Percentiles rank a stretch among this genome's conserved stretches.
Conservation (phyloP, 2,329 filamentous ascomycete genomes). For the Colletotrichum viniferum region DNA sequence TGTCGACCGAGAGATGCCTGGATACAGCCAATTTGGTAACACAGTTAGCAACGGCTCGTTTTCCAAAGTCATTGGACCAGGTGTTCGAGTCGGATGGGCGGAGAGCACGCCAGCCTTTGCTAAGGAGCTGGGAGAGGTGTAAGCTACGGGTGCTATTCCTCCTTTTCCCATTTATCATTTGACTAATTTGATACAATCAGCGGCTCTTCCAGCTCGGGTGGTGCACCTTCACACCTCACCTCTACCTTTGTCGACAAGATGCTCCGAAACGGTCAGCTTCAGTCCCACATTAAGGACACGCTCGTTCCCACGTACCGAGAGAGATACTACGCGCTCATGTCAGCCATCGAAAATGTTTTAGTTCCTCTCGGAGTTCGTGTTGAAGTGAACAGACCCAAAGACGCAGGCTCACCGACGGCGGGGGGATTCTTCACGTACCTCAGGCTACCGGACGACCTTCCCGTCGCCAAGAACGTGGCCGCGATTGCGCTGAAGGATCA, state of each 20-base stretch:
- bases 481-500: constrained; percentile 62
- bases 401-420: not conserved
- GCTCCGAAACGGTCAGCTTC: constrained; percentile 21
- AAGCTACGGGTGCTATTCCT: constrained; percentile 37
- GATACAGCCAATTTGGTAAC: constrained; percentile 71
- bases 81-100: constrained; percentile 83
- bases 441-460: constrained; percentile 45
- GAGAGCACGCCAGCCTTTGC: constrained; percentile 67
- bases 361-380: constrained; percentile 2
- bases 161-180: rapidly evolving
- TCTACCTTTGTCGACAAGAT: constrained; percentile 20
- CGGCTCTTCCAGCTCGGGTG: not conserved
- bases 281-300: constrained; percentile 22
- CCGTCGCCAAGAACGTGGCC: constrained; percentile 35
- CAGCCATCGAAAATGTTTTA: constrained; percentile 21
- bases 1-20: constrained; percentile 69
- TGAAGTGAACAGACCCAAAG: not conserved
- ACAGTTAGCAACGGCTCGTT: constrained; percentile 89
- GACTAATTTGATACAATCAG: not conserved
- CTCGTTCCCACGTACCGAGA: constrained; percentile 25
- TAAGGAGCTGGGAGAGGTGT: constrained; percentile 55
- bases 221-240: constrained; percentile 29
- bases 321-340: constrained; percentile 22
- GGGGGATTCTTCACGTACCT: constrained; percentile 73
- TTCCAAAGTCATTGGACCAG: constrained; percentile 83